phyloP scores from a whole-genome alignment of 2,329 filamentous ascomycete genomes.

The Gyromitra esculenta region DNA sequence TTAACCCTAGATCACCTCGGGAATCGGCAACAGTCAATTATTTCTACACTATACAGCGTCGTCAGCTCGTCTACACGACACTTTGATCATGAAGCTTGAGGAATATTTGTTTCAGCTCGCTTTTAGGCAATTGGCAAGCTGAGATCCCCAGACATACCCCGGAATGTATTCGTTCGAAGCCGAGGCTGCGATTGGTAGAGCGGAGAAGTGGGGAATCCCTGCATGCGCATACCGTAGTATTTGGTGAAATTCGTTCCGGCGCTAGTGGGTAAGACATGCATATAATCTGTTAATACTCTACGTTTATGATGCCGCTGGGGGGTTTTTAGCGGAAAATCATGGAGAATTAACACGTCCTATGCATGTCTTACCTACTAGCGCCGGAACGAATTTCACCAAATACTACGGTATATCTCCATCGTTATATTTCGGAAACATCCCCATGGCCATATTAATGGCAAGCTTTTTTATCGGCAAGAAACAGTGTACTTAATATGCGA shows the following conservation, averaged over 20 bases:
- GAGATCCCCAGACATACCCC: slow-evolving; percentile 19
- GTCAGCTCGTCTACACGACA: slow-evolving; percentile 25
- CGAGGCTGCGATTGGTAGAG: slow-evolving; percentile 34
- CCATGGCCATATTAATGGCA: slow-evolving; percentile 5
- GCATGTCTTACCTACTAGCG: no score
- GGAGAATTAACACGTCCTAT: no score
- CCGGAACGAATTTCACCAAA: no score
- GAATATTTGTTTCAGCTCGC: slow-evolving; percentile 14
- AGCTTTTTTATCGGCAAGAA: slow-evolving; percentile 10
- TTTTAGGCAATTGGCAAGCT: slow-evolving; percentile 35
- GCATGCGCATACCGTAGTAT: slow-evolving; percentile 17
- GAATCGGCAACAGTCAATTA: not conserved
- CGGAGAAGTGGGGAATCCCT: slow-evolving; percentile 46
- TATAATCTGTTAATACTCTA: no score
- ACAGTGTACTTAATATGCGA: slow-evolving; percentile 9
- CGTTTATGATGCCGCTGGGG: no score
- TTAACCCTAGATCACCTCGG: not conserved
- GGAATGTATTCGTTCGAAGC: slow-evolving; percentile 18
- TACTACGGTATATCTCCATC: slow-evolving; percentile 17
- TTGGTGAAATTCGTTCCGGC: no score
- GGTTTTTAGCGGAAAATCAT: no score
- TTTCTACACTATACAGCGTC: slow-evolving; percentile 9
- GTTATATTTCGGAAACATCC: slow-evolving; percentile 40
- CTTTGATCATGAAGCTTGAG: not conserved
- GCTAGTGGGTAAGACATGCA: no score